Conservation (phyloP, 2,329 filamentous ascomycete species). For the Neoscytalidium dimidiatum region DNA sequence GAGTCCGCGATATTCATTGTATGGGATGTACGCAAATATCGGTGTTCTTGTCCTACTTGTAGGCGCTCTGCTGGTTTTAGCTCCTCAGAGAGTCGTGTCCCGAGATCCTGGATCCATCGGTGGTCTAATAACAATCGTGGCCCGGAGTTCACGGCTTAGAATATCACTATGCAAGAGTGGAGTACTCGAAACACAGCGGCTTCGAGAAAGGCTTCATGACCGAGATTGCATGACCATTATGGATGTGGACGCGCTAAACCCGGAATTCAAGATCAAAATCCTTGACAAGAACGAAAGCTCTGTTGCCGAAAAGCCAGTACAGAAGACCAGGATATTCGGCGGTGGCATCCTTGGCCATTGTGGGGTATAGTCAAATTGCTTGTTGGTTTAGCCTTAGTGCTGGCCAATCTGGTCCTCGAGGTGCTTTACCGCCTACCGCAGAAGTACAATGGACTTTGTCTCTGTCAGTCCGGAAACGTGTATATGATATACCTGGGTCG, state of each 20-base stretch:
- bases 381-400: too few relatives aligned
- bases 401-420: background rate
- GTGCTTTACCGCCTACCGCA: background rate
- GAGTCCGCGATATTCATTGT: background rate
- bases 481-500: background rate
- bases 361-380: too few relatives aligned
- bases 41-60: background rate
- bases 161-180: too few relatives aligned
- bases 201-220: too few relatives aligned
- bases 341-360: too few relatives aligned
- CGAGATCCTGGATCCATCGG: background rate
- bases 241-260: too few relatives aligned
- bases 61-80: background rate
- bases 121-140: background rate
- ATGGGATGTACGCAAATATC: background rate
- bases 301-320: too few relatives aligned
- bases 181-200: too few relatives aligned
- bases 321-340: too few relatives aligned
- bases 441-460: background rate
- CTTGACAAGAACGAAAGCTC: background rate
- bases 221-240: too few relatives aligned
- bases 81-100: background rate
- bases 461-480: background rate
- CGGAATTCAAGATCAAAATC: background rate
- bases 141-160: background rate